Evolutionary conservation across 306 rosid species (phyloP), one percentile per base, ranked within the genome.

Genomic region (Rosa rugosa): DNA sequence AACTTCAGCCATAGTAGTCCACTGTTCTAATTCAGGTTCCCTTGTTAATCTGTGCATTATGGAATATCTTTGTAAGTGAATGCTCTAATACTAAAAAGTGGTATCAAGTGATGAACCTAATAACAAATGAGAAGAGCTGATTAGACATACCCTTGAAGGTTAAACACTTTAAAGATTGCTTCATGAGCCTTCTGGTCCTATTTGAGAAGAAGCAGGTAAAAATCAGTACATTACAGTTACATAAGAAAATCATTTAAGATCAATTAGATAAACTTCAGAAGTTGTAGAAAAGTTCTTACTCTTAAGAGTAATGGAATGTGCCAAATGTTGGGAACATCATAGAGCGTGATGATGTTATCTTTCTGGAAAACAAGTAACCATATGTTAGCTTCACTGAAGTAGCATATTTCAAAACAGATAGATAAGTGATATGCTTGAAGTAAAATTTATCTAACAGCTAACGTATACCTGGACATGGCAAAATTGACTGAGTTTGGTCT

Each of bases 271-370:
- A 6, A 34, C 9, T 60, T 31, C 40, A 59, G 60, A 62, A 69
- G 34, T 62, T n/a, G 22, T 6, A 20, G 42, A 53, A 71, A 78
- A 65, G 27, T 45, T 59, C 94, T 82, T 83, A 96, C 99, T 85
- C 83, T 89, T 85, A 96, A 77, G 49, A 96, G 94, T 83, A 96
- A 67, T 76, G 99, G 99, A 83, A 96, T 83, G 80, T 90, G 97
- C 99, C 99, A 96, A 63, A 96, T 96, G 83, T 96, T 96, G 77
- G 98, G 92, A 81, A 96, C 99, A 62, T 96, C 99, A 76, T 91
- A 92, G 45, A 96, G 96, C 73, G 96, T 90, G 68, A 96, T 85
- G 57, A 96, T 87, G 73, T 91, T 90, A 23, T 92, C 89, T 46
- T 78, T 84, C 99, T 95, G 92, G 80, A 86, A 77, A 81, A 74